Evolutionary conservation across 441 rosid species (phyloP).

Genomic region (Lepidium campestre): DNA sequence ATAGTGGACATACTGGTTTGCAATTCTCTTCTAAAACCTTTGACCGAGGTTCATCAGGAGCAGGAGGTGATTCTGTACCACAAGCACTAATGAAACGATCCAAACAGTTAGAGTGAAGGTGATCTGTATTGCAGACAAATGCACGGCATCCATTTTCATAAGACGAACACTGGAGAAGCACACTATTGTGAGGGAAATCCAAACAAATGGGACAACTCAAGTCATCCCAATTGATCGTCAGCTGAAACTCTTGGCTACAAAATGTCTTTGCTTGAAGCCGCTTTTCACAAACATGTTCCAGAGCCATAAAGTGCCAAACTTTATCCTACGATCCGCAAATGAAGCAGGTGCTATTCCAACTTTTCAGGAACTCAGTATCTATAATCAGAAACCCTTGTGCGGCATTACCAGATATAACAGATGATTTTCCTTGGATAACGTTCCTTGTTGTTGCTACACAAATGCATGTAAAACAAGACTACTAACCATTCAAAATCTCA

Average conservation of each 20-base stretch:
- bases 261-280: constrained; percentile 26
- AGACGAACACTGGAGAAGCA: constrained; percentile 85
- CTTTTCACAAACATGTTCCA: constrained; percentile 33
- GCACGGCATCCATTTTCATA: constrained; percentile 79
- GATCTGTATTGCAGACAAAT: constrained; percentile 80
- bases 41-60: constrained; percentile 35
- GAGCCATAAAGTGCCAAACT: constrained; percentile 38
- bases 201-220: constrained; percentile 89
- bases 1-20: constrained; percentile 74
- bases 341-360: constrained; percentile 2
- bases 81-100: constrained; percentile 82
- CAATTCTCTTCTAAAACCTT: constrained; percentile 37
- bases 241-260: constrained; percentile 42
- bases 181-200: constrained; percentile 87
- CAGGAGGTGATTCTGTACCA: constrained; percentile 53
- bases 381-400: neutral
- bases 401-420: neutral
- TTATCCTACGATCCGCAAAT: constrained; percentile 21
- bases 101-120: constrained; percentile 86
- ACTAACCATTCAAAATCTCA: neutral
- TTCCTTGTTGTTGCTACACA: constrained; percentile 2
- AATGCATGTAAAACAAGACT: neutral
- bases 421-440: neutral
- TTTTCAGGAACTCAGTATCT: neutral
- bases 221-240: constrained; percentile 62